A percentile compares a stretch with the other conserved stretches of the same genome.
Evolutionary conservation across 2,329 filamentous ascomycete genomes (phyloP).

Genomic region (Neoascochyta sp.): DNA sequence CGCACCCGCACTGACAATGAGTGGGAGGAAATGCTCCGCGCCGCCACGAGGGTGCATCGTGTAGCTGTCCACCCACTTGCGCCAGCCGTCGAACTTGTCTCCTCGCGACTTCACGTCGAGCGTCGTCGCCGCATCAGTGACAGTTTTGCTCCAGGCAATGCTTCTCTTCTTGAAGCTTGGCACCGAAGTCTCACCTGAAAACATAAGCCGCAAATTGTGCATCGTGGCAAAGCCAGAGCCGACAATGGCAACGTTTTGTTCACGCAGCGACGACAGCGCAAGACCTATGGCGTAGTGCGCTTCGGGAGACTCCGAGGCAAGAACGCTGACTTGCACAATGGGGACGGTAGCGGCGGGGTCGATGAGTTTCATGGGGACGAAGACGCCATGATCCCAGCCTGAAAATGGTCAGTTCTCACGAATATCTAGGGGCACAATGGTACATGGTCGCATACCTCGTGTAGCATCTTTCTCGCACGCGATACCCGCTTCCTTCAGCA

Average conservation of each 20-base stretch:
- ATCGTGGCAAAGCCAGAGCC: slow-evolving; percentile 60
- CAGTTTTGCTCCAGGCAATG: slow-evolving; percentile 47
- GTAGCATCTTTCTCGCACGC: slow-evolving; percentile 27
- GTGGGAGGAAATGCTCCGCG: slow-evolving; percentile 58
- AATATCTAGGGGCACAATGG: not conserved
- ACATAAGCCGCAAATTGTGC: slow-evolving; percentile 54
- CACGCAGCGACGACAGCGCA: slow-evolving; percentile 51
- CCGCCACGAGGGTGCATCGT: slow-evolving; percentile 54
- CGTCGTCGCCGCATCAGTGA: slow-evolving; percentile 43
- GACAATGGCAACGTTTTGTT: slow-evolving; percentile 55
- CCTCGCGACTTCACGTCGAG: slow-evolving; percentile 37
- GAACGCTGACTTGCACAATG: slow-evolving; percentile 56
- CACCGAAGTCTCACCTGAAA: slow-evolving; percentile 24
- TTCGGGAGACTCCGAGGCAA: slow-evolving; percentile 50
- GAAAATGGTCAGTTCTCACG: slow-evolving; percentile 1
- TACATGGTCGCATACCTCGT: slow-evolving; percentile 23
- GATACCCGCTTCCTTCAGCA: slow-evolving; percentile 49
- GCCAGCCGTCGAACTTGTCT: slow-evolving; percentile 47
- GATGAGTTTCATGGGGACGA: slow-evolving; percentile 55
- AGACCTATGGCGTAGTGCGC: slow-evolving; percentile 52
- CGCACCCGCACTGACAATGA: slow-evolving; percentile 56
- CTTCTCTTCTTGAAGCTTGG: slow-evolving; percentile 32
- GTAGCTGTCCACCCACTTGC: slow-evolving; percentile 47
- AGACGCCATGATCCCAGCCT: slow-evolving; percentile 61
- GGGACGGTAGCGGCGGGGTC: slow-evolving; percentile 52